Conservation (phyloP, 2,329 filamentous ascomycete species). For the Aciculosporium take region DNA sequence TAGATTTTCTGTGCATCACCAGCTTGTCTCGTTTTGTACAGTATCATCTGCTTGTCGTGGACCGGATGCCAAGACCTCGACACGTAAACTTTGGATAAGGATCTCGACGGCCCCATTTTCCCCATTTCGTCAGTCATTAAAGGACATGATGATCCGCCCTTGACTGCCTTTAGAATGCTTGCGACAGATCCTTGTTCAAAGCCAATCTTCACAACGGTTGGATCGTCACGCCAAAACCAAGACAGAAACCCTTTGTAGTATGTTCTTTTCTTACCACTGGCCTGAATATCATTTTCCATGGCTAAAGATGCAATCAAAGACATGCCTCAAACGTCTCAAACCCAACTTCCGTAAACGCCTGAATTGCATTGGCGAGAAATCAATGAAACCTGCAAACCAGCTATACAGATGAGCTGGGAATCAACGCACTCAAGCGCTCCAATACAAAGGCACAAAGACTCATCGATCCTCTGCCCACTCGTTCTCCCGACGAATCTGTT, state of each 20-base stretch:
- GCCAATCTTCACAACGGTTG: background rate
- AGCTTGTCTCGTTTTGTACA: background rate
- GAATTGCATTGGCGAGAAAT: constrained; percentile 4
- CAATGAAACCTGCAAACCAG: background rate
- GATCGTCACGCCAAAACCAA: background rate
- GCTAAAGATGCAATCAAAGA: background rate
- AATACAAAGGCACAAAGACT: constrained; percentile 11
- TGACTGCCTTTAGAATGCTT: no score
- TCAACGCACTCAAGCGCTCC: background rate
- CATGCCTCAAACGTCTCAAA: constrained; percentile 6
- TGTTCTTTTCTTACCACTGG: background rate
- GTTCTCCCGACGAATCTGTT: constrained; percentile 87
- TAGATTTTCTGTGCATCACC: background rate
- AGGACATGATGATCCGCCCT: background rate
- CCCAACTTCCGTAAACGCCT: constrained; percentile 11
- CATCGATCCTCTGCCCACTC: constrained; percentile 81
- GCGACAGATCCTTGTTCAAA: background rate
- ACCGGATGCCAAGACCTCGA: no score
- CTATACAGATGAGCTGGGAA: background rate
- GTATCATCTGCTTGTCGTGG: background rate
- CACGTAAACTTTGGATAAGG: no score
- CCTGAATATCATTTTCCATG: background rate
- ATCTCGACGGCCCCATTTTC: background rate
- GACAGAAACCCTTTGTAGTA: background rate
- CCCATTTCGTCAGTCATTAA: background rate